These are phyloP conservation scores for Rhipidocladum racemiflorum DNA, from an alignment of 176 grass and related monocot genomes.

Conservation along the genomic window DNA sequence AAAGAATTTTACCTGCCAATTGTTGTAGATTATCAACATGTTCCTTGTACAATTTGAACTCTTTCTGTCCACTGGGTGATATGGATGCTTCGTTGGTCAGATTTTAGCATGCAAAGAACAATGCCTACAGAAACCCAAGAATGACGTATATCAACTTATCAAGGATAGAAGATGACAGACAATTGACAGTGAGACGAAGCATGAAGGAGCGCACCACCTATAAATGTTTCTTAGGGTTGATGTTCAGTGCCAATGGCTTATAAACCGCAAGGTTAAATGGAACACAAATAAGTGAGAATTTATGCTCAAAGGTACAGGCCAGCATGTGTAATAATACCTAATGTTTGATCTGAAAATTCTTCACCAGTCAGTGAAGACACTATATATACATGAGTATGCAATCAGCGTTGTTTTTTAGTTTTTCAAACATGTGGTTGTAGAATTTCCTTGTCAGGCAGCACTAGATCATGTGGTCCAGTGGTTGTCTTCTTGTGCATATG, in stretches of 20 bases:
- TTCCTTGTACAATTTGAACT: constrained; percentile 57
- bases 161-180: not conserved
- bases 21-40: constrained; percentile 50
- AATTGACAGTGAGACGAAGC: not conserved
- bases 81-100: constrained; percentile 42
- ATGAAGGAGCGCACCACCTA: constrained; percentile 46
- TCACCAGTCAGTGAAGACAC: not conserved
- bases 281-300: constrained; percentile 6
- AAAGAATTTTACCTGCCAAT: constrained; percentile 50
- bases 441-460: no score
- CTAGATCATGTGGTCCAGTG: no score
- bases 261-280: constrained; percentile 74
- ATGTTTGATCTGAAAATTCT: not conserved
- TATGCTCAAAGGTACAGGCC: not conserved
- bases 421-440: no score
- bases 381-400: not conserved
- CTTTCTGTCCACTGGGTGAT: constrained; percentile 29
- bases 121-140: constrained; percentile 45
- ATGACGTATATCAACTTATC: not conserved
- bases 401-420: not conserved
- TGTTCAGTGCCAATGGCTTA: constrained; percentile 75
- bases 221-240: constrained; percentile 84
- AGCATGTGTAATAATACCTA: not conserved
- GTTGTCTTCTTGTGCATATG: no score
- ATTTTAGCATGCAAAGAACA: constrained; percentile 78